Base-by-base conservation (phyloP, 371 early-diverging fungal genomes). In the Batrachochytrium dendrobatidis region DNA sequence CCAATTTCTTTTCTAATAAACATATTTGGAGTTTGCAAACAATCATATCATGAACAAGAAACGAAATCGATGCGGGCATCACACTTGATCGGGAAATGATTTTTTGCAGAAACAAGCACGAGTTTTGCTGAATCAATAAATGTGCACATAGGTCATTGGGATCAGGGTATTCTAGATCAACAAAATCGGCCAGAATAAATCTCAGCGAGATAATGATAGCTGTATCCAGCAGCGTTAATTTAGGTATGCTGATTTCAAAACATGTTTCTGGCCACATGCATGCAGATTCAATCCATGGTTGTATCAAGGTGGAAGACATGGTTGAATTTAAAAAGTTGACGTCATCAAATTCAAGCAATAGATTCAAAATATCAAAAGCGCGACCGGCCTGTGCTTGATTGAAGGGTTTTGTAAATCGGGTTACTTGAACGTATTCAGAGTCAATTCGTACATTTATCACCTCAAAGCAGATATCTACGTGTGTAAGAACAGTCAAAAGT, bases 351-450 rank as follows among this genome's bases (percentile, higher is more conserved):
- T 71, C 64, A 52, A 83, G 65, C 0, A 88, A 64, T 0, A 73
- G 70, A 8, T 71, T 53, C 26, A 89, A 59, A 0, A 81, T 79
- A 15, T 78, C 74, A 58, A 86, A 77, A 43, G 84, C 77, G 55
- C 88, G 87, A 43, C 83, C 77, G 8, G 85, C 73, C 50, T 82
- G 81, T 0, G 79, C 86, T 48, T 77, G 78, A 57, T 88, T 86
- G 67, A 86, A 85, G 5, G 84, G 75, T 12, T 78, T 70, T 49
- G 74, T 35, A 55, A 86, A 88, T 7, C 79, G 57, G 57, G 62
- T 71, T 64, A 71, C 74, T 61, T 32, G 67, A 29, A 61, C 77
- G 58, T 61, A 60, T 29, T 78, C 75, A 58, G 74, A 74, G 34
- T 74, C 72, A 6, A 84, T 62, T 67, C 56, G 18, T 62, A 35